A percentile compares a stretch with the other conserved stretches of the same genome.
Conservation (phyloP, 495 filamentous ascomycete species). For the Penicillium lividum region DNA sequence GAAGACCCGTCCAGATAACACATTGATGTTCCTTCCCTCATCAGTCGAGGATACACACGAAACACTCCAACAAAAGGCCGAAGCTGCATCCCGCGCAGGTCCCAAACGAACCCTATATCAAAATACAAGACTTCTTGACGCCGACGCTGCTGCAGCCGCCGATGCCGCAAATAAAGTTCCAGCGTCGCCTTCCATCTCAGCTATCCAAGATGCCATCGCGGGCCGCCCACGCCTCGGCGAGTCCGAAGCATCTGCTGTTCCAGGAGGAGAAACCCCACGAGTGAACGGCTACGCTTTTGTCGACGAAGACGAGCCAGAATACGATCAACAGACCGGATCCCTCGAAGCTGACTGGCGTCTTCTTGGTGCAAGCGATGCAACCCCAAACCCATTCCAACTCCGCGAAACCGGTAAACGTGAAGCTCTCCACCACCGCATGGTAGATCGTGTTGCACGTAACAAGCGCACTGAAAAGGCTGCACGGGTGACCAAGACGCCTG, state of each 20-base stretch:
- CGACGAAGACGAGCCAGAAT: conserved; percentile 69
- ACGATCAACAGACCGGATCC: conserved; percentile 53
- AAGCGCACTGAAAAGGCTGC: conserved; percentile 60
- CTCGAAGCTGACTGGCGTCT: conserved; percentile 32
- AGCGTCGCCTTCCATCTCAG: conserved; percentile 78
- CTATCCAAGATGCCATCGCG: conserved; percentile 82
- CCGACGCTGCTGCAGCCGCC: conserved; percentile 30
- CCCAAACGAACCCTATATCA: conserved; percentile 78
- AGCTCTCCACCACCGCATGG: conserved; percentile 84
- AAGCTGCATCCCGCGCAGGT: conserved; percentile 68
- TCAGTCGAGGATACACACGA: conserved; percentile 65
- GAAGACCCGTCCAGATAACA: conserved; percentile 73
- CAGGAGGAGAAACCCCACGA: conserved; percentile 77
- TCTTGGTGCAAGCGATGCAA: conserved; percentile 60
- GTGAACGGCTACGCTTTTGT: conserved; percentile 95
- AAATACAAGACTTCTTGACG: conserved; percentile 70
- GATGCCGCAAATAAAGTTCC: conserved; percentile 46
- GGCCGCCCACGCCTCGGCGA: conserved; percentile 65
- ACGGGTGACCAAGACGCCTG: conserved; percentile 54
- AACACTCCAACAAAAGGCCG: conserved; percentile 66
- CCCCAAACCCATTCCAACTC: conserved; percentile 81
- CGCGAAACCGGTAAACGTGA: conserved; percentile 75
- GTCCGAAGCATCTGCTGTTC: conserved; percentile 57
- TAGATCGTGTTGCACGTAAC: conserved; percentile 75
- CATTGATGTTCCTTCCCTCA: conserved; percentile 80